Percentiles rank a stretch among this genome's conserved stretches.
These are phyloP conservation scores for Psophocarpus tetragonolobus DNA, from an alignment of 306 rosid species.

Conservation along the genomic window DNA sequence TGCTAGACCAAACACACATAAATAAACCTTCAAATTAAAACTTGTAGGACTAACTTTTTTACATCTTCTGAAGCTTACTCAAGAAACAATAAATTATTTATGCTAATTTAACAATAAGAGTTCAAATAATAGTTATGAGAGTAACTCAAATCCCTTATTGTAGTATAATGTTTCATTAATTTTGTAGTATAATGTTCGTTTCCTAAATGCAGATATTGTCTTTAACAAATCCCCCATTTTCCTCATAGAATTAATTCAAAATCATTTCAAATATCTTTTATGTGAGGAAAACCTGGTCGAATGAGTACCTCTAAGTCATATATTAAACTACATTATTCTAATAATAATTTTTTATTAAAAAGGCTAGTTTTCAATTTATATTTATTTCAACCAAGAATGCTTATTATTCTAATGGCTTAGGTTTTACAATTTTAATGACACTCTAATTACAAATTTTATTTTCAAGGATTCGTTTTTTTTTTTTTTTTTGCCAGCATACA, in stretches of 20 bases:
- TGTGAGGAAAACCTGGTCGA: background rate
- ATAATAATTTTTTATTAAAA: background rate
- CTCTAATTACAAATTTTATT: no score
- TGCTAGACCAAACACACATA: no score
- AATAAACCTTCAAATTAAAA: no score
- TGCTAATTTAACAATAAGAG: no score
- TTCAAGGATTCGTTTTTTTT: background rate
- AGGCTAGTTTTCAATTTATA: background rate
- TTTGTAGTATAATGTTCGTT: background rate
- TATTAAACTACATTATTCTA: background rate
- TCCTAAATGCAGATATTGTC: background rate
- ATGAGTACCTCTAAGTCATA: background rate
- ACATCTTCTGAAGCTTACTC: no score
- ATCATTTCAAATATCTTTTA: background rate
- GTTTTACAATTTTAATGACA: background rate
- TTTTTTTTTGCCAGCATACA: no score
- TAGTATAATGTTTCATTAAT: no score
- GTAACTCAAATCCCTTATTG: no score
- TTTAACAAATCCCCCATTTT: background rate
- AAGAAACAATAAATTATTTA: no score
- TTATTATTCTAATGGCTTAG: background rate
- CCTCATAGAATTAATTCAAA: no score
- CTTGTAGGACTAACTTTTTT: no score
- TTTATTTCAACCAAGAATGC: background rate
- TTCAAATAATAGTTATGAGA: no score